Percentiles rank a stretch among this genome's conserved stretches.
phyloP scores from a whole-genome alignment of 202 grass and related monocot genomes.

The Setaria italica region DNA sequence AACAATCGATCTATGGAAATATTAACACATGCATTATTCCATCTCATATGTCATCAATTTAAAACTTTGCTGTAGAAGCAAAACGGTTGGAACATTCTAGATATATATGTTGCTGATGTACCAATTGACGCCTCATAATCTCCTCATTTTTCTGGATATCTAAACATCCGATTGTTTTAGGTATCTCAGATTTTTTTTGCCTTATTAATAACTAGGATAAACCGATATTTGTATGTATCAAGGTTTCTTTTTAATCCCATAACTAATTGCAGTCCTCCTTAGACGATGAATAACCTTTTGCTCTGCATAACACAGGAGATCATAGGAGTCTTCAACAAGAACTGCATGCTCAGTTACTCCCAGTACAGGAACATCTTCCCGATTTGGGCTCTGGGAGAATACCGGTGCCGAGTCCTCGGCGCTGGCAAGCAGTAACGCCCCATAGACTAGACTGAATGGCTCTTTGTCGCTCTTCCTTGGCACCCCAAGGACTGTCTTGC shows the following conservation, averaged over 20 bases:
- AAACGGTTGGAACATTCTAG: neutral
- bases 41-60: neutral
- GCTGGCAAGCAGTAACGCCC: slow-evolving; percentile 27
- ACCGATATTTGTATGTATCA: neutral
- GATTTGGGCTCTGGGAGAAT: slow-evolving; percentile 91
- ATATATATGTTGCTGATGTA: neutral
- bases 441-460: neutral
- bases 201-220: too few species aligned
- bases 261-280: neutral
- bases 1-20: neutral
- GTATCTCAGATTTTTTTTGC: neutral
- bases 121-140: neutral
- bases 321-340: slow-evolving; percentile 91
- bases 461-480: neutral
- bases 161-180: neutral
- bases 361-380: slow-evolving; percentile 89
- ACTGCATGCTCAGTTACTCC: slow-evolving; percentile 93
- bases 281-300: neutral
- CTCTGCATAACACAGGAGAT: slow-evolving; percentile 63
- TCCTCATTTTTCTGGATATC: neutral
- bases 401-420: slow-evolving; percentile 58
- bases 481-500: neutral
- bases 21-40: neutral
- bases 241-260: neutral
- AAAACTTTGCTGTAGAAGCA: neutral